Percentiles rank a stretch among this genome's conserved stretches.
Evolutionary conservation across 176 grass and related monocot genomes (phyloP).

Genomic region (Avena sativa): DNA sequence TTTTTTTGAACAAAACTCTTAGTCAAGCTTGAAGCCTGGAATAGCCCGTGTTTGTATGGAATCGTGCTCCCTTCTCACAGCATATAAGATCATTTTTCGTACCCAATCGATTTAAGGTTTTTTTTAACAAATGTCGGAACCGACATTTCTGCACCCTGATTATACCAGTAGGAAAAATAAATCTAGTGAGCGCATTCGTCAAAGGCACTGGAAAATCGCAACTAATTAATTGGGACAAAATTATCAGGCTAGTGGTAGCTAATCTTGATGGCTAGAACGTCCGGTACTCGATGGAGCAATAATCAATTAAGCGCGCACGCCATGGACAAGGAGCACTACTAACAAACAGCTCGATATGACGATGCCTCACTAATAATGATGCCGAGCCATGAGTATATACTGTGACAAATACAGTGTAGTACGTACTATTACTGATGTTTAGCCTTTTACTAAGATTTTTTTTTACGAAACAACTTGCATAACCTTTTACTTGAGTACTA

Average conservation of each 20-base stretch:
- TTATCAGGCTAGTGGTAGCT: background rate
- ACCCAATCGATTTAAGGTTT: background rate
- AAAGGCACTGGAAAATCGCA: background rate
- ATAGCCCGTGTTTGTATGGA: background rate
- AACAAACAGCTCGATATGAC: background rate
- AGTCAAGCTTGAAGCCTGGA: no score
- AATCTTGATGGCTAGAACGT: background rate
- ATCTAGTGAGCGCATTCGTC: background rate
- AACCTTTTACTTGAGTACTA: no score
- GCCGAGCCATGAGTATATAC: no score
- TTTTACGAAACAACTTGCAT: no score
- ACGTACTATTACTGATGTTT: no score
- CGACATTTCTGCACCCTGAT: background rate
- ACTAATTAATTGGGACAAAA: background rate
- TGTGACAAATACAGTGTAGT: no score
- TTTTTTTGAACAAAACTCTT: background rate
- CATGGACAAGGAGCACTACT: background rate
- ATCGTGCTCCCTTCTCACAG: background rate
- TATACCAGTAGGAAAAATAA: background rate
- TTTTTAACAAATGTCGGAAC: background rate
- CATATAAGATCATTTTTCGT: background rate
- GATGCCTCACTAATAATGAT: background rate
- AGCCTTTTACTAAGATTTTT: no score
- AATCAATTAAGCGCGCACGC: no score
- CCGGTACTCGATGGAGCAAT: background rate